phyloP scores from a whole-genome alignment of 75 land plant genomes.

The Selaginella tamariscina region DNA sequence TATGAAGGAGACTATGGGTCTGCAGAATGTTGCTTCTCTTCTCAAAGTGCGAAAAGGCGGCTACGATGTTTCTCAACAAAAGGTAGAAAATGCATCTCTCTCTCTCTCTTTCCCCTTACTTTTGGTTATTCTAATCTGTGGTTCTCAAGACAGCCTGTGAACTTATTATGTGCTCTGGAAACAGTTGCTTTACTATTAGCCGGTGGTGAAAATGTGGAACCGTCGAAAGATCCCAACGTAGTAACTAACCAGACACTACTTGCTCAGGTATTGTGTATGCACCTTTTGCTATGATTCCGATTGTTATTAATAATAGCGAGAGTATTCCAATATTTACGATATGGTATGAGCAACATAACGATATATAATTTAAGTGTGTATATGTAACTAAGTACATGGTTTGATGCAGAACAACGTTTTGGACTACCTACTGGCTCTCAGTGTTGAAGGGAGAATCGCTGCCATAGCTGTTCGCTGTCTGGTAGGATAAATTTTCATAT shows the following conservation, averaged over 20 bases:
- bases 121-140: slow-evolving; percentile 19
- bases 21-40: slow-evolving; percentile 59
- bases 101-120: no score
- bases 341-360: no score
- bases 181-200: slow-evolving; percentile 58
- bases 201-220: slow-evolving; percentile 51
- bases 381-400: slow-evolving; percentile 4
- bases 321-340: no score
- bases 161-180: slow-evolving; percentile 76
- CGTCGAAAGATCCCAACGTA: slow-evolving; percentile 60
- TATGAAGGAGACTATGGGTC: slow-evolving; percentile 76
- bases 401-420: slow-evolving; percentile 58
- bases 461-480: slow-evolving; percentile 71
- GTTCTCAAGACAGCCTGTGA: slow-evolving; percentile 53
- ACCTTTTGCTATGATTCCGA: no score
- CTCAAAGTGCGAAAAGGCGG: slow-evolving; percentile 63
- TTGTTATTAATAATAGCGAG: no score
- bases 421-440: slow-evolving; percentile 64
- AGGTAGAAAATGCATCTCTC: no score
- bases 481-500: slow-evolving; percentile 44
- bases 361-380: no score
- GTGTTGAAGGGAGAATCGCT: slow-evolving; percentile 86
- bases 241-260: slow-evolving; percentile 64
- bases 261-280: slow-evolving; percentile 95
- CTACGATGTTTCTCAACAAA: slow-evolving; percentile 73